These are phyloP conservation scores for Angomonas deanei DNA, from an alignment of 208 protist genomes.

Conservation along the genomic window DNA sequence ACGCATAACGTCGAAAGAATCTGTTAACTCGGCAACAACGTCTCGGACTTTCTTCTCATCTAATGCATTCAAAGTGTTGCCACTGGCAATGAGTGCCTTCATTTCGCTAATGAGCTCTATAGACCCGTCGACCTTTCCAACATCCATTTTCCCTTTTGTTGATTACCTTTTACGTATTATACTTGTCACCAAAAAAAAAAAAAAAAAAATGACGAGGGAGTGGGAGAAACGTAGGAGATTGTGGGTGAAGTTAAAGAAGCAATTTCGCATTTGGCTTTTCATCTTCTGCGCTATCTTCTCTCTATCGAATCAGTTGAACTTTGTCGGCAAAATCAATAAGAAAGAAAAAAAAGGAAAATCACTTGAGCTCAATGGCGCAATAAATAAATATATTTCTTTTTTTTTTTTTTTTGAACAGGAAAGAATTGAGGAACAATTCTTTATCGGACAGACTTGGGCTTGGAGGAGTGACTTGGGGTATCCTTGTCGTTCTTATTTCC, in stretches of 20 bases:
- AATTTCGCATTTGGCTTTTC: too few relatives aligned
- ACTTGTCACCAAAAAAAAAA: slow-evolving; percentile 19
- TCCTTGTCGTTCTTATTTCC: slow-evolving; percentile 58
- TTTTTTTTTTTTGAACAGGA: slow-evolving; percentile 1
- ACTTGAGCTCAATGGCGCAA: too few relatives aligned
- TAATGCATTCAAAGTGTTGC: slow-evolving; percentile 40
- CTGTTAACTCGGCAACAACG: slow-evolving; percentile 51
- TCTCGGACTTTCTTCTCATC: slow-evolving; percentile 67
- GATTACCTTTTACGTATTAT: too few relatives aligned
- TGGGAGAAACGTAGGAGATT: too few relatives aligned
- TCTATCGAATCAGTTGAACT: too few relatives aligned
- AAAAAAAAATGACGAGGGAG: too few relatives aligned
- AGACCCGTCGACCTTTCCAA: slow-evolving; percentile 56
- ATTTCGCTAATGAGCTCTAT: slow-evolving; percentile 80
- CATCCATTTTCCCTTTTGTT: not conserved
- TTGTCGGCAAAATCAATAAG: too few relatives aligned
- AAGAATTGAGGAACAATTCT: too few relatives aligned
- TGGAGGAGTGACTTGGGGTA: slow-evolving; percentile 63
- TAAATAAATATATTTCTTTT: not conserved
- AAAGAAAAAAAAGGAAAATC: slow-evolving; percentile 6
- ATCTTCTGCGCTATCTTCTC: too few relatives aligned
- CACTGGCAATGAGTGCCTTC: slow-evolving; percentile 66
- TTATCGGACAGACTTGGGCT: slow-evolving; percentile 83
- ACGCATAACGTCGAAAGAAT: slow-evolving; percentile 45
- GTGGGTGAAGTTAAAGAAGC: too few relatives aligned